Percentiles rank a stretch among this genome's conserved stretches.
Conservation (phyloP, 192 early-diverging fungal genomes). For the Phycomyces nitens region DNA sequence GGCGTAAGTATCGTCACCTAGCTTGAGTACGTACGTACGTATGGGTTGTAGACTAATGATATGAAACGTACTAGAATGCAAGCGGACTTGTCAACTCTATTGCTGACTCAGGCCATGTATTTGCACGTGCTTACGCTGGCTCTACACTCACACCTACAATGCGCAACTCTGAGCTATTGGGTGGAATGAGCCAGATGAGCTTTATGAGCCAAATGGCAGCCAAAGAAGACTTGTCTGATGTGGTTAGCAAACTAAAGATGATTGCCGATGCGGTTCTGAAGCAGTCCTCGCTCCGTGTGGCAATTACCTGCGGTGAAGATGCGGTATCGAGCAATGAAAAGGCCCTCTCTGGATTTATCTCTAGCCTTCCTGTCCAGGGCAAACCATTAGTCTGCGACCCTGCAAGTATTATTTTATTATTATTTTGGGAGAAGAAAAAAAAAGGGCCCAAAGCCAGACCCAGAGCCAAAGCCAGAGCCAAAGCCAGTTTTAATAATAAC, state of each 20-base stretch:
- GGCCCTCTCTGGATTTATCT: slow-evolving; percentile 38
- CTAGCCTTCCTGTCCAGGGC: slow-evolving; percentile 26
- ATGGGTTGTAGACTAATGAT: no score
- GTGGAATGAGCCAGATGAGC: slow-evolving; percentile 70
- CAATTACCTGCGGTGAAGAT: slow-evolving; percentile 52
- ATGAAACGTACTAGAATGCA: slow-evolving; percentile 48
- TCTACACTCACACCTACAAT: slow-evolving; percentile 58
- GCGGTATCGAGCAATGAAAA: slow-evolving; percentile 45
- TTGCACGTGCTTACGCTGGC: slow-evolving; percentile 69
- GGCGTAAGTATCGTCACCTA: slow-evolving; percentile 36
- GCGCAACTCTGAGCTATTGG: slow-evolving; percentile 41
- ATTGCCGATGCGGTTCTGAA: slow-evolving; percentile 44
- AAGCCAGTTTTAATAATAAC: background rate
- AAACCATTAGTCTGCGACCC: background rate
- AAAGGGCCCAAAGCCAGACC: no score
- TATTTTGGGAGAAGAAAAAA: no score
- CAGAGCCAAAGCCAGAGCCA: no score
- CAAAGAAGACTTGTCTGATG: slow-evolving; percentile 58
- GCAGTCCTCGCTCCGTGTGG: slow-evolving; percentile 44
- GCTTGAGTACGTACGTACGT: background rate
- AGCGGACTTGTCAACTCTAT: slow-evolving; percentile 74
- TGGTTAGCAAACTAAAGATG: slow-evolving; percentile 58
- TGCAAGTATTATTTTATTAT: slow-evolving; percentile 13
- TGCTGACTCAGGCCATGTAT: slow-evolving; percentile 78
- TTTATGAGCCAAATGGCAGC: slow-evolving; percentile 76